A percentile compares a stretch with the other conserved stretches of the same genome.
Evolutionary conservation across 2,329 filamentous ascomycete genomes (phyloP).

Genomic region (Botrytis elliptica): DNA sequence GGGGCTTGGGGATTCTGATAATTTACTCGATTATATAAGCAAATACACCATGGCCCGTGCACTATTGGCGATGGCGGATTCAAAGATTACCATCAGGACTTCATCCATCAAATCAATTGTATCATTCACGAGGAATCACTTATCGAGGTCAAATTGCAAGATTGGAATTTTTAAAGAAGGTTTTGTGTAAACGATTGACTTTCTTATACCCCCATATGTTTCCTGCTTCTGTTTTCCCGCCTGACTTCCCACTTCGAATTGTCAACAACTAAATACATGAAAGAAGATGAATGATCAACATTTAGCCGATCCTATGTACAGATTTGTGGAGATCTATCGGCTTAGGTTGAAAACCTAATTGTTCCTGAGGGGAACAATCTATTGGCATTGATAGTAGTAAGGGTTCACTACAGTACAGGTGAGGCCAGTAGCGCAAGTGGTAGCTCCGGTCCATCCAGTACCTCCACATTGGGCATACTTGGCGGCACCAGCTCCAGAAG

Average conservation of each 20-base stretch:
- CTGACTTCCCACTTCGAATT: not conserved
- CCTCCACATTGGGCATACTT: slow-evolving; percentile 33
- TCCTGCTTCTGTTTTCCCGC: not conserved
- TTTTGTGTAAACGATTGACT: slow-evolving; percentile 11
- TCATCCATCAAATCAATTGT: not conserved
- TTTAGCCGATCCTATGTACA: slow-evolving; percentile 21
- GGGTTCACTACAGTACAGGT: slow-evolving; percentile 28
- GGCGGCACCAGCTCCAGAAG: slow-evolving; percentile 13
- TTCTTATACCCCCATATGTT: not conserved
- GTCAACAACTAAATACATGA: slow-evolving; percentile 18
- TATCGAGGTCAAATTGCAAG: not conserved
- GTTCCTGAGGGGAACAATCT: not conserved
- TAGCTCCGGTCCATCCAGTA: slow-evolving; percentile 26
- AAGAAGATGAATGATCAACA: slow-evolving; percentile 11
- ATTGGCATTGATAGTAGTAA: slow-evolving; percentile 30
- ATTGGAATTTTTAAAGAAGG: not conserved
- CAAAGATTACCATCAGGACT: not conserved
- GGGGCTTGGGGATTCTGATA: too few species aligned
- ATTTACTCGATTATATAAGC: not conserved
- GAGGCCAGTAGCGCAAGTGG: slow-evolving; percentile 21
- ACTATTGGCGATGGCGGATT: not conserved
- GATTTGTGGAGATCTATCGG: not conserved
- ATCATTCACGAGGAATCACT: not conserved
- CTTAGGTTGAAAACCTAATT: not conserved
- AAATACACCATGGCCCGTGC: not conserved